Evolutionary conservation across 2,329 filamentous ascomycete species (phyloP).

Genomic region (Talaromyces sp.): DNA sequence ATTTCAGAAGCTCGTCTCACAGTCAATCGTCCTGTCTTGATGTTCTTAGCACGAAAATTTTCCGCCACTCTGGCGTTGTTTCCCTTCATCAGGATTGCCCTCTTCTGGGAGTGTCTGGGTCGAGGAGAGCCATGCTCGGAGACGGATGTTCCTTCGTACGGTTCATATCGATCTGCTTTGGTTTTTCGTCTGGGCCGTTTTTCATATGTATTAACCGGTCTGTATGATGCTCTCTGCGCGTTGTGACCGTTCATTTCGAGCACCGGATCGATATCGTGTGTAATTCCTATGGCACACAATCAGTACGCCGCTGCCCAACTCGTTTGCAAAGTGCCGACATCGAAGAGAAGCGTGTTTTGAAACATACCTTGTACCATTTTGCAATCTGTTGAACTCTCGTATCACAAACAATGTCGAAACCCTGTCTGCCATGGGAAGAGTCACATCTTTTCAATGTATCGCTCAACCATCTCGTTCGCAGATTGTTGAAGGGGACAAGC

Average conservation of each 20-base stretch:
- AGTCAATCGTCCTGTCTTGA: slow-evolving; percentile 55
- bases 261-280: neutral
- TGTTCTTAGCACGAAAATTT: slow-evolving; percentile 57
- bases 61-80: slow-evolving; percentile 48
- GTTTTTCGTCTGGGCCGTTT: slow-evolving; percentile 58
- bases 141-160: slow-evolving; percentile 24
- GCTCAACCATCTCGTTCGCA: neutral
- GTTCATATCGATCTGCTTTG: slow-evolving; percentile 56
- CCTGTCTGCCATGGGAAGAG: neutral
- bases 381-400: neutral
- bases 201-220: slow-evolving; percentile 40
- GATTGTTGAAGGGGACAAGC: neutral
- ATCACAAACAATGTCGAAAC: neutral
- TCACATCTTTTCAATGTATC: neutral
- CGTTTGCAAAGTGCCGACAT: neutral
- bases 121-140: neutral
- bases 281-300: neutral
- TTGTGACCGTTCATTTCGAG: neutral
- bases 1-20: slow-evolving; percentile 36
- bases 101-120: slow-evolving; percentile 22
- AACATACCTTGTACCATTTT: slow-evolving; percentile 3
- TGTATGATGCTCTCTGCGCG: neutral
- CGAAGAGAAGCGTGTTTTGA: neutral
- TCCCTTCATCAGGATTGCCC: slow-evolving; percentile 27
- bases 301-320: neutral